A percentile compares a stretch with the other conserved stretches of the same genome.
phyloP scores from a whole-genome alignment of 345 rosid species.

The Salix exigua region DNA sequence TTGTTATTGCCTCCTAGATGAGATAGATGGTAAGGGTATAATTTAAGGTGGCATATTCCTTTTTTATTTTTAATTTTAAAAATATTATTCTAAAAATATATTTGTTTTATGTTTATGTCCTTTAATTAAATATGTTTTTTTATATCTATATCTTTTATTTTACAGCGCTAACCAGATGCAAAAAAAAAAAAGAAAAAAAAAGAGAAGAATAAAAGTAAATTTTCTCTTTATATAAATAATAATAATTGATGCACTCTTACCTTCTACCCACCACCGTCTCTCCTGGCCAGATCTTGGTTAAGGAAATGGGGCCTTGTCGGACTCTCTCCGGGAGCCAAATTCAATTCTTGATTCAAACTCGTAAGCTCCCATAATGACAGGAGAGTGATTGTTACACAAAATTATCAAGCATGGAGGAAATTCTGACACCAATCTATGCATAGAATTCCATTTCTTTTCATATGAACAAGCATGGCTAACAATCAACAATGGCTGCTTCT shows the following conservation, averaged over 20 bases:
- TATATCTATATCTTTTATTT: too few relatives aligned
- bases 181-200: neutral
- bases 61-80: too few relatives aligned
- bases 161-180: too few relatives aligned
- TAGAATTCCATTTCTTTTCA: neutral
- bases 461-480: constrained; percentile 2
- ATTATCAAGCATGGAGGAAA: too few relatives aligned
- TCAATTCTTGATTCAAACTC: neutral
- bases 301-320: neutral
- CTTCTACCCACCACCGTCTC: neutral
- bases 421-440: neutral
- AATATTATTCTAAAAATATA: too few relatives aligned
- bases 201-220: neutral
- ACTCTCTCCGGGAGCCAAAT: neutral
- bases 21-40: too few relatives aligned
- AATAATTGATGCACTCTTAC: neutral
- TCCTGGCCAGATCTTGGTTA: neutral
- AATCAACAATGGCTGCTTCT: constrained; percentile 2
- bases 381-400: neutral
- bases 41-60: too few relatives aligned
- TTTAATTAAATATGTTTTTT: too few relatives aligned
- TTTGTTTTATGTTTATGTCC: too few relatives aligned
- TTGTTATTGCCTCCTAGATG: too few relatives aligned
- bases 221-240: neutral
- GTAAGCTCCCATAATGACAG: neutral